Conservation (phyloP, 2,329 filamentous ascomycete species). For the Aurifilum marmelostoma region DNA sequence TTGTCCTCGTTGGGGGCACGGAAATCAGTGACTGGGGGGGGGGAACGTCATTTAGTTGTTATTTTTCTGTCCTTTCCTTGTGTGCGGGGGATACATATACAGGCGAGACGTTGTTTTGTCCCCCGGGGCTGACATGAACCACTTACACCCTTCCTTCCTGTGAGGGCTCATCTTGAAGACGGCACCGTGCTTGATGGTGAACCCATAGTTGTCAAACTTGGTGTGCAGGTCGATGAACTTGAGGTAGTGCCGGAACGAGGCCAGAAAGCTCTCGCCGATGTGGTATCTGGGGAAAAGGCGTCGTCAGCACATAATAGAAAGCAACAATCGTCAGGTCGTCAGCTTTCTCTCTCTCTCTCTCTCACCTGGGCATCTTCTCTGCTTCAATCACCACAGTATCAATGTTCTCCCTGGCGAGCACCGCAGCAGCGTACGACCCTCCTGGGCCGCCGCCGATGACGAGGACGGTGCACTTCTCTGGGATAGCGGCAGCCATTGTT, state of each 20-base stretch:
- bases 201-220: slow-evolving; percentile 45
- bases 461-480: slow-evolving; percentile 39
- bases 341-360: background rate
- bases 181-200: slow-evolving; percentile 46
- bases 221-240: slow-evolving; percentile 48
- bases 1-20: slow-evolving; percentile 43
- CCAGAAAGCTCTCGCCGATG: slow-evolving; percentile 44
- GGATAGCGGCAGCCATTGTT: background rate
- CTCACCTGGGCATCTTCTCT: slow-evolving; percentile 38
- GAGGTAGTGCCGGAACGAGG: slow-evolving; percentile 46
- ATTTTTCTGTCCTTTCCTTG: background rate
- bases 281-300: slow-evolving; percentile 30
- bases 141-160: slow-evolving; percentile 3
- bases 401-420: slow-evolving; percentile 49
- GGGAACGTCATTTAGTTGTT: too few species aligned
- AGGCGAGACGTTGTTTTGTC: too few species aligned
- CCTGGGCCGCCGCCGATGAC: slow-evolving; percentile 50
- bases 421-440: slow-evolving; percentile 49
- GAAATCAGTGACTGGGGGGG: slow-evolving; percentile 51
- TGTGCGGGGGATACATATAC: too few species aligned
- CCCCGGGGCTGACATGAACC: too few species aligned
- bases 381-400: slow-evolving; percentile 48
- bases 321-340: too few species aligned
- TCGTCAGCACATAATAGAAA: background rate
- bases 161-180: slow-evolving; percentile 43